A percentile compares a stretch with the other conserved stretches of the same genome.
phyloP scores from a whole-genome alignment of 139 green algal species.

The Tetradesmus lagerheimii region DNA sequence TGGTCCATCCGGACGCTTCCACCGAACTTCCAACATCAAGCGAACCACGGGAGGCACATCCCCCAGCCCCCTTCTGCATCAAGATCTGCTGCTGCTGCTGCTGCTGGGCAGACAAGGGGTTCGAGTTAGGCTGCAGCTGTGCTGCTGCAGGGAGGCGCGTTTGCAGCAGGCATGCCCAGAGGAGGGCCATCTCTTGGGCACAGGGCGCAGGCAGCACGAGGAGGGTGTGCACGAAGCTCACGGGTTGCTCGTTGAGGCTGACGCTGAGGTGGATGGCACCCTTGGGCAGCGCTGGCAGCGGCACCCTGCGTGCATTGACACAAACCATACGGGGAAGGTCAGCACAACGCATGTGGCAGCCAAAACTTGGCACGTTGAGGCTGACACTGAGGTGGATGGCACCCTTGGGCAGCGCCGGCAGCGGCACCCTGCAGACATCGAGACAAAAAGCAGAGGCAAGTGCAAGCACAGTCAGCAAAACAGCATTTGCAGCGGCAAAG shows the following conservation, averaged over 20 bases:
- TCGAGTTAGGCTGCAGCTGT: neutral
- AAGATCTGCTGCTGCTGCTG: conserved; percentile 15
- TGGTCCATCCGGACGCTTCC: neutral
- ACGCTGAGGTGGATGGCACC: conserved; percentile 15
- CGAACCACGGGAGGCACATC: neutral
- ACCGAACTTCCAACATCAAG: neutral
- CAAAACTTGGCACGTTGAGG: neutral
- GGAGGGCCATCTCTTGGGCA: conserved; percentile 3
- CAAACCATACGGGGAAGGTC: neutral
- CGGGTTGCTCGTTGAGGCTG: neutral
- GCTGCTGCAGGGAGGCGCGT: neutral
- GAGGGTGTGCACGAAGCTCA: conserved; percentile 26
- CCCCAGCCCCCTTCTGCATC: neutral
- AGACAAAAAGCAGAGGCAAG: neutral
- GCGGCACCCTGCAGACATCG: neutral
- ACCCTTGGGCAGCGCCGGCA: conserved; percentile 25
- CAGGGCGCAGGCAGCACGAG: conserved; percentile 22
- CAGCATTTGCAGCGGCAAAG: too few species aligned
- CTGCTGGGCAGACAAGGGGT: neutral
- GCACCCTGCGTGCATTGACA: neutral
- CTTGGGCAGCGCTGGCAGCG: conserved; percentile 25
- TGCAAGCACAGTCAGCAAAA: neutral
- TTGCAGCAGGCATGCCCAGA: conserved; percentile 20
- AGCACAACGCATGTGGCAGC: neutral
- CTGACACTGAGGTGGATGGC: conserved; percentile 4